Conservation (phyloP, 2,329 filamentous ascomycete species). For the Graphilbum sp. region DNA sequence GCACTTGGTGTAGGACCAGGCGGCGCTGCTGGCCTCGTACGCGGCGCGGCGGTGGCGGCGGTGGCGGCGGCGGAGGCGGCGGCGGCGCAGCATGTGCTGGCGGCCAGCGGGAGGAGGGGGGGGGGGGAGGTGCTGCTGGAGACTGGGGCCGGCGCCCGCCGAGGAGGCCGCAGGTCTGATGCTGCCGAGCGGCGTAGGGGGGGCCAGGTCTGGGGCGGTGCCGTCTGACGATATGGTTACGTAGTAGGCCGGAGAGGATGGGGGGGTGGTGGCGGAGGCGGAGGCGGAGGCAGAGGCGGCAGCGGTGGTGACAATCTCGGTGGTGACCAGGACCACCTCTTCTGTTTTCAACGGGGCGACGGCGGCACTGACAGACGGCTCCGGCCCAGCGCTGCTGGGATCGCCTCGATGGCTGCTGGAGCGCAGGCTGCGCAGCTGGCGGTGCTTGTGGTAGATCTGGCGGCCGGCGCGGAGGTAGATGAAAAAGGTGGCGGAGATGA, state of each 20-base stretch:
- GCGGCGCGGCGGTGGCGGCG: slow-evolving; percentile 17
- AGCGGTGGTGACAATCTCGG: slow-evolving; percentile 21
- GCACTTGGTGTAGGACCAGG: slow-evolving; percentile 55
- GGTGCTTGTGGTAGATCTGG: slow-evolving; percentile 51
- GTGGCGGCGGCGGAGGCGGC: background rate
- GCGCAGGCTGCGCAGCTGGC: slow-evolving; percentile 40
- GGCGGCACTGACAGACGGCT: no score
- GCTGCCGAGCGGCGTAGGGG: no score
- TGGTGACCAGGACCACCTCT: slow-evolving; percentile 41
- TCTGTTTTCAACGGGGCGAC: slow-evolving; percentile 20
- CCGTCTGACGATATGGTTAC: slow-evolving; percentile 31
- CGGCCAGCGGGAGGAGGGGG: background rate
- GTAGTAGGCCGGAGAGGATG: slow-evolving; percentile 22
- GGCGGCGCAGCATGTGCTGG: background rate
- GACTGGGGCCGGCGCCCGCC: no score
- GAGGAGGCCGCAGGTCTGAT: no score
- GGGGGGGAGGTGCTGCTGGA: no score
- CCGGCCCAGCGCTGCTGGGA: slow-evolving; percentile 15
- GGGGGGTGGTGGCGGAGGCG: background rate
- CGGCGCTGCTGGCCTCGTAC: slow-evolving; percentile 42
- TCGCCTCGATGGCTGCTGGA: slow-evolving; percentile 27
- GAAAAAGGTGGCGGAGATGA: slow-evolving; percentile 42
- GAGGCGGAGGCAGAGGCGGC: background rate
- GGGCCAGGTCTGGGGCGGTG: no score
- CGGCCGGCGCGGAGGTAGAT: slow-evolving; percentile 52